Conservation (phyloP, 345 rosid species). For the Euclidium syriacum region DNA sequence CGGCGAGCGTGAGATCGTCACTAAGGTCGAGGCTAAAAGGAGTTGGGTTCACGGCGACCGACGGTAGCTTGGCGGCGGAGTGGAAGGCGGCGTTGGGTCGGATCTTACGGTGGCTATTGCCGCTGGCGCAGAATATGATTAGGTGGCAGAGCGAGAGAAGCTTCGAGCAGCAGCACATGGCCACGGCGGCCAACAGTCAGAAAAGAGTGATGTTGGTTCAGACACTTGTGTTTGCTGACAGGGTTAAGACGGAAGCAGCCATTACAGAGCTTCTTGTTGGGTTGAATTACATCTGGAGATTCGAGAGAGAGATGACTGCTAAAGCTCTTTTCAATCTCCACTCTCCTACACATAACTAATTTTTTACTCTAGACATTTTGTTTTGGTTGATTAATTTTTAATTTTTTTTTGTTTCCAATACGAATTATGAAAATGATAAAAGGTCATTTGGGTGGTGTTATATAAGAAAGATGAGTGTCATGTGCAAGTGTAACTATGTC, state of each 20-base stretch:
- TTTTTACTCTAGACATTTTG: slow-evolving; percentile 31
- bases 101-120: slow-evolving; percentile 82
- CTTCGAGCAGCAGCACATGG: slow-evolving; percentile 75
- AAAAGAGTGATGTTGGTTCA: slow-evolving; percentile 61
- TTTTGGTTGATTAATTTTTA: slow-evolving; percentile 9
- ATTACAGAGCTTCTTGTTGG: slow-evolving; percentile 92
- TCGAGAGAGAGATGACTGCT: slow-evolving; percentile 93
- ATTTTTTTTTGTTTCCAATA: not conserved
- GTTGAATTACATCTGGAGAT: slow-evolving; percentile 92
- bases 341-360: slow-evolving; percentile 37
- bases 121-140: slow-evolving; percentile 91
- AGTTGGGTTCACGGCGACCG: slow-evolving; percentile 66
- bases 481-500: too few species aligned
- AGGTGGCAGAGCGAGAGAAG: slow-evolving; percentile 97
- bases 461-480: too few species aligned
- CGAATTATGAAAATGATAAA: slow-evolving; percentile 1
- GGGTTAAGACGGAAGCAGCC: slow-evolving; percentile 87
- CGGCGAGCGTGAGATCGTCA: slow-evolving; percentile 57
- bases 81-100: slow-evolving; percentile 79
- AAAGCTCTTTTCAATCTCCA: slow-evolving; percentile 68
- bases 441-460: slow-evolving; percentile 12
- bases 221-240: slow-evolving; percentile 73
- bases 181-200: slow-evolving; percentile 32
- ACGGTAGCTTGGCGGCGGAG: slow-evolving; percentile 68
- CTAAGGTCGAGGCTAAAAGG: slow-evolving; percentile 69